Evolutionary conservation across 306 rosid species (phyloP).

Genomic region (Inga laurina): DNA sequence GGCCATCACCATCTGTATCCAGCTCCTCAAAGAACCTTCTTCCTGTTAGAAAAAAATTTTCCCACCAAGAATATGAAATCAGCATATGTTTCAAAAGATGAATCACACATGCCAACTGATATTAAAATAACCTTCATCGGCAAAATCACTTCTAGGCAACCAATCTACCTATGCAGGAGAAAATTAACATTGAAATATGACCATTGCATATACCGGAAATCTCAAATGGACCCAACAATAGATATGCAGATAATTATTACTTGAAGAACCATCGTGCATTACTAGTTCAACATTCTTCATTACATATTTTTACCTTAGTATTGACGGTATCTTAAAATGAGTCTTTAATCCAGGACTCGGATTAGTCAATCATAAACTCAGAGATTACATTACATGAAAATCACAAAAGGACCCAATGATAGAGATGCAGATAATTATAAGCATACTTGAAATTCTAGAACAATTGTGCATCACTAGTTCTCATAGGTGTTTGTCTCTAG

Average conservation of each 20-base stretch:
- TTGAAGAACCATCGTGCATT: not conserved
- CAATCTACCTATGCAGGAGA: constrained; percentile 1
- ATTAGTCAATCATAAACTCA: not conserved
- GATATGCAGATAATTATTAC: not conserved
- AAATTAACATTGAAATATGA: not conserved
- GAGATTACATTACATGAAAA: not conserved
- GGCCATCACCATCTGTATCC: constrained; percentile 98
- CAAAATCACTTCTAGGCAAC: not conserved
- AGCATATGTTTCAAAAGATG: not conserved
- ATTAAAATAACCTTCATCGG: not conserved
- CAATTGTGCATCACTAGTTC: not conserved
- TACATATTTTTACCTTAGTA: not conserved
- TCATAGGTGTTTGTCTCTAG: not conserved
- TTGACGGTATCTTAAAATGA: not conserved
- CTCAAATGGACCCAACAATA: not conserved
- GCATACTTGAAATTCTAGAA: not conserved
- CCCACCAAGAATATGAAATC: not conserved
- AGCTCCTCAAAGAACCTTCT: constrained; percentile 97
- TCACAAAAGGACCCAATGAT: not conserved
- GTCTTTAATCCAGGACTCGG: not conserved
- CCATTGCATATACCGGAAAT: not conserved
- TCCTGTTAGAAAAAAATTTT: constrained; percentile 50
- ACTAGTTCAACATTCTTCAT: not conserved
- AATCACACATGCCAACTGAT: not conserved
- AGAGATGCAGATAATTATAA: not conserved